Evolutionary conservation across 2,329 filamentous ascomycete species (phyloP).

Genomic region (Ascochyta rabiei): DNA sequence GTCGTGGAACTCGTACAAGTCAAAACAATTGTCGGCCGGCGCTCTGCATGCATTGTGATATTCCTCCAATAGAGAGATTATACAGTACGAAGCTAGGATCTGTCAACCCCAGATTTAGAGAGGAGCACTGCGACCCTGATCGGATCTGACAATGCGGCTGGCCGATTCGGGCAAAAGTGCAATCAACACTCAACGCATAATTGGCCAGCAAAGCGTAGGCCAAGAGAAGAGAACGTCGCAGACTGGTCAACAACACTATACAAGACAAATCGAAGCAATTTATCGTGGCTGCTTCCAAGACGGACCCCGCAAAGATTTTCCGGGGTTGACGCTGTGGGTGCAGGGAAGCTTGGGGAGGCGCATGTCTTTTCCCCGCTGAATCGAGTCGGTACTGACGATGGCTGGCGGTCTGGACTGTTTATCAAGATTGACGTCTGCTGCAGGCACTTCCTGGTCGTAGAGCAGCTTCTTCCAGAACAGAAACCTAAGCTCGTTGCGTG

Average conservation of each 20-base stretch:
- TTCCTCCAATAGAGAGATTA: conserved; percentile 7
- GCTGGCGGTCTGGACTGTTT: background rate
- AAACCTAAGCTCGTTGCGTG: no score
- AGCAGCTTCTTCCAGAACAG: no score
- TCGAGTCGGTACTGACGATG: background rate
- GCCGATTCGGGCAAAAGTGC: background rate
- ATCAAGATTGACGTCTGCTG: no score
- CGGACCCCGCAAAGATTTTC: conserved; percentile 18
- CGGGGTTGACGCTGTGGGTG: background rate
- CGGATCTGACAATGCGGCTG: background rate
- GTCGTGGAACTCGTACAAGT: background rate
- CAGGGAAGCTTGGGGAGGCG: background rate
- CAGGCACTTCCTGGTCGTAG: no score
- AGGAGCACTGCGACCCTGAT: background rate
- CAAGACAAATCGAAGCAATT: background rate
- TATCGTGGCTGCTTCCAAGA: conserved; percentile 12
- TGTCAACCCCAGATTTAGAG: background rate
- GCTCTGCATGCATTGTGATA: background rate
- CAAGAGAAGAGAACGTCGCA: background rate
- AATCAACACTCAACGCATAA: background rate
- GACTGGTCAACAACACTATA: background rate
- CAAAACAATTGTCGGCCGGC: background rate
- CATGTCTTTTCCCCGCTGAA: background rate
- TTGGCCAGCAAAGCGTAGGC: background rate
- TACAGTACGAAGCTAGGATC: background rate